These are phyloP conservation scores for Rugosomyces carneus DNA, from an alignment of 1,284 basidiomycete species.

Conservation along the genomic window DNA sequence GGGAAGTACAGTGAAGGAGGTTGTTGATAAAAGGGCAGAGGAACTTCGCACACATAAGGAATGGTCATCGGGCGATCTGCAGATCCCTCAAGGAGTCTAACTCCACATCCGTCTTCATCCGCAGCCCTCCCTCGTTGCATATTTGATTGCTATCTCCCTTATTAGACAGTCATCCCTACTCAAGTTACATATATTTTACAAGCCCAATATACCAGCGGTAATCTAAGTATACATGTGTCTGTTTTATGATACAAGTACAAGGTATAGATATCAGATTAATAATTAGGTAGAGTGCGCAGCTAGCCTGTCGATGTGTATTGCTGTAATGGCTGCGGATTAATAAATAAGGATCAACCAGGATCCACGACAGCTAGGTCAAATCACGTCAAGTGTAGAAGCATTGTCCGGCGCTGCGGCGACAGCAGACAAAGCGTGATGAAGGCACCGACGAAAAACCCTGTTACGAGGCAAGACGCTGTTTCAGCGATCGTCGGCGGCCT, in stretches of 20 bases:
- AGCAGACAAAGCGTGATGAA: constrained; percentile 45
- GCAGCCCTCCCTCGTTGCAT: no score
- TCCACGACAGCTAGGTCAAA: not conserved
- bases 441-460: constrained; percentile 50
- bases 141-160: no score
- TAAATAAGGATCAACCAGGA: no score
- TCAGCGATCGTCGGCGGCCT: constrained; percentile 30
- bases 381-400: constrained; percentile 37
- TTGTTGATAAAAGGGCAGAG: constrained; percentile 47
- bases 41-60: constrained; percentile 43
- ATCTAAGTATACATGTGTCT: not conserved
- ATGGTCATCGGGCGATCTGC: constrained; percentile 32
- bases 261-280: not conserved
- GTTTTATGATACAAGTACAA: not conserved
- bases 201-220: not conserved
- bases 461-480: constrained; percentile 44
- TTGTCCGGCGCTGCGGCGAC: constrained; percentile 43
- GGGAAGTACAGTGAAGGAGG: constrained; percentile 53
- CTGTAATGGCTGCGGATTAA: no score
- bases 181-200: not conserved
- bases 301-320: no score
- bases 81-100: not conserved
- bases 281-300: no score
- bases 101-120: not conserved
- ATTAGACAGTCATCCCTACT: no score